Conservation (phyloP, 257 asterid species). For the Anisodus acutangulus region DNA sequence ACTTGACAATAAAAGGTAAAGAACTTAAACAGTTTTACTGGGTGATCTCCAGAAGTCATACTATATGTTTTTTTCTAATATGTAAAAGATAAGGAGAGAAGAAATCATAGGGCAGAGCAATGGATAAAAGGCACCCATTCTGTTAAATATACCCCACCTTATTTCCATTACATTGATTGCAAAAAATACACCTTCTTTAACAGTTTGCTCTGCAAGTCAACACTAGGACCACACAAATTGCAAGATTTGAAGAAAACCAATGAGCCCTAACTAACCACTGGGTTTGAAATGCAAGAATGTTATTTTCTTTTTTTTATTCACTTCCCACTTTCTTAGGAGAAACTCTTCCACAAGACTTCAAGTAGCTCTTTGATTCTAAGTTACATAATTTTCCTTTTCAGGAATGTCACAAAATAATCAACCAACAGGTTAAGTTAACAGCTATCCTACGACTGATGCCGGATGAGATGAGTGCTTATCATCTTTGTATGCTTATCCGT, state of each 20-base stretch:
- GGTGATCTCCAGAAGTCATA: neutral
- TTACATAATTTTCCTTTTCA: neutral
- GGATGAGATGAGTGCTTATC: neutral
- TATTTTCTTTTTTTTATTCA: neutral
- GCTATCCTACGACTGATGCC: neutral
- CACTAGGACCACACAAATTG: constrained; percentile 8
- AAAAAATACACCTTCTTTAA: neutral
- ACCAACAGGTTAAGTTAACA: neutral
- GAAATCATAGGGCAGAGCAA: neutral
- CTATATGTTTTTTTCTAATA: neutral
- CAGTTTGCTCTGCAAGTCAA: neutral
- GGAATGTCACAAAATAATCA: neutral
- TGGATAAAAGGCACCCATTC: neutral
- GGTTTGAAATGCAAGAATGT: neutral
- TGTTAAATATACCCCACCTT: neutral
- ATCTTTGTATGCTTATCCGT: neutral
- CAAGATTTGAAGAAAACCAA: neutral
- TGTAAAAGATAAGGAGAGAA: neutral
- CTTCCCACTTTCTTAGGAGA: neutral
- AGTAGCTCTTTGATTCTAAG: neutral
- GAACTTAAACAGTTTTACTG: neutral
- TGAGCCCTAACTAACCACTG: neutral
- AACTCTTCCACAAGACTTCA: neutral
- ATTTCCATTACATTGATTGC: neutral
- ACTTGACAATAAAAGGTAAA: neutral